Percentiles rank a stretch among this genome's conserved stretches.
phyloP scores from a whole-genome alignment of 768 basidiomycete genomes.

The Rhodocollybia butyracea region DNA sequence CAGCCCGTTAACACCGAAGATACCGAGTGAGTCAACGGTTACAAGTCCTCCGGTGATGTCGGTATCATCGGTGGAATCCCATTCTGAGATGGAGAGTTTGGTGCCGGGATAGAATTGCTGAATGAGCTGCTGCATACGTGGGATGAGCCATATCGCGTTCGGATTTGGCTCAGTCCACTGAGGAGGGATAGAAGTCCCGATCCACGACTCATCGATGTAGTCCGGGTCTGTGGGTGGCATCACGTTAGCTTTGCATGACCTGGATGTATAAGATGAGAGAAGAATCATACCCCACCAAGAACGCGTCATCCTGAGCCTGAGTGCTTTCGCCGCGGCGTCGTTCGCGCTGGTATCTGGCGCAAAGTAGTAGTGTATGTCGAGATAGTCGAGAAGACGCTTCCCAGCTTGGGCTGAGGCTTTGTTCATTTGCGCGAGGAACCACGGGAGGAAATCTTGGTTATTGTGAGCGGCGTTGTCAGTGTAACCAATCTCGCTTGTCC shows the following conservation, averaged over 20 bases:
- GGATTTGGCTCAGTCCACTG: constrained; percentile 45
- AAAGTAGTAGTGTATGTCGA: constrained; percentile 58
- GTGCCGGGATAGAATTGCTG: constrained; percentile 50
- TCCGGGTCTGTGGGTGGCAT: constrained; percentile 31
- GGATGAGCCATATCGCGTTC: constrained; percentile 40
- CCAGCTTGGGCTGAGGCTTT: constrained; percentile 29
- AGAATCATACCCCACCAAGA: constrained; percentile 40
- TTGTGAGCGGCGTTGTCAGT: constrained; percentile 47
- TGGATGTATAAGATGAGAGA: not conserved
- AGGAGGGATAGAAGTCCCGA: constrained; percentile 34
- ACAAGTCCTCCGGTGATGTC: constrained; percentile 54
- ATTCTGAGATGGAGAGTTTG: constrained; percentile 52
- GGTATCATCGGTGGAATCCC: constrained; percentile 42
- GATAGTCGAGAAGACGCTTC: constrained; percentile 47
- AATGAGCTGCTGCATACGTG: constrained; percentile 49
- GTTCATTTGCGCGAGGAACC: too few species aligned
- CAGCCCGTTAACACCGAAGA: constrained; percentile 46
- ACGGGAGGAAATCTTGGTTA: constrained; percentile 52
- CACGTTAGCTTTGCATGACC: not conserved
- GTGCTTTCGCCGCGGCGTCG: constrained; percentile 47
- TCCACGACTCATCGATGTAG: constrained; percentile 56
- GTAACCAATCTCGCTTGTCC: constrained; percentile 48
- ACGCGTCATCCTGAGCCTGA: constrained; percentile 47
- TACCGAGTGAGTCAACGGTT: constrained; percentile 48
- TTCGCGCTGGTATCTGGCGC: constrained; percentile 50